Evolutionary conservation across 371 early-diverging fungal genomes (phyloP).

Genomic region (Lichtheimia ramosa): DNA sequence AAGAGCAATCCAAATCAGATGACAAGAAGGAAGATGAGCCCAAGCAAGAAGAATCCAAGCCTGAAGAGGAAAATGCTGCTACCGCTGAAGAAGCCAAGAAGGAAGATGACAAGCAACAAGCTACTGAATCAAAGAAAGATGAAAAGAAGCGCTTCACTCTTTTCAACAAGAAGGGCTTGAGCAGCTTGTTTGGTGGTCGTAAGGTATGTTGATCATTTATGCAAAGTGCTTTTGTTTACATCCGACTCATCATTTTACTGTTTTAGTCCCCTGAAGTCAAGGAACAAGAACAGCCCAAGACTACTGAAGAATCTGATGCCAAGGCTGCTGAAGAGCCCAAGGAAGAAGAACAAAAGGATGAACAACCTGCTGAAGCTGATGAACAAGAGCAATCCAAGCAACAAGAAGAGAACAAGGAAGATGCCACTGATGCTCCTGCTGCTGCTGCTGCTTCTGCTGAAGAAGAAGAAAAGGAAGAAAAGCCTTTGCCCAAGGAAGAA

Average conservation of each 20-base stretch:
- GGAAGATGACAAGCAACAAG: neutral
- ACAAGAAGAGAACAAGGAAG: neutral
- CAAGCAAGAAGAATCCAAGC: neutral
- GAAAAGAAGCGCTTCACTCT: conserved; percentile 7
- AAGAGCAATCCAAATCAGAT: neutral
- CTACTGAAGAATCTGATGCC: neutral
- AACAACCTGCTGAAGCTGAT: conserved; percentile 1
- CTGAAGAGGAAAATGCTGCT: neutral
- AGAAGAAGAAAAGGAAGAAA: too few species aligned
- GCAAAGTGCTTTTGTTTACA: neutral
- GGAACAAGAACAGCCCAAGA: neutral
- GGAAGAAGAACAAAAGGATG: conserved; percentile 5
- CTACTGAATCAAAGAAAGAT: neutral
- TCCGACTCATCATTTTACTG: neutral
- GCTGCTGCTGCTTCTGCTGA: conserved; percentile 1
- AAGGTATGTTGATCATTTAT: conserved; percentile 1
- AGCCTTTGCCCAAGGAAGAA: neutral
- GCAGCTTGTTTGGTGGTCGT: conserved; percentile 9
- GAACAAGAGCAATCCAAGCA: conserved; percentile 2
- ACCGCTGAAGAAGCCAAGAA: conserved; percentile 4
- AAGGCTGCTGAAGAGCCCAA: conserved; percentile 7
- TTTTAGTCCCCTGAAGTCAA: conserved; percentile 2
- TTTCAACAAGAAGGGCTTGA: conserved; percentile 15
- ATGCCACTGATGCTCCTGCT: neutral
- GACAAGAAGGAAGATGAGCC: conserved; percentile 13